Base-by-base conservation (phyloP, 1,139 yeast genomes). In the Scheffersomyces cryptocercus region DNA sequence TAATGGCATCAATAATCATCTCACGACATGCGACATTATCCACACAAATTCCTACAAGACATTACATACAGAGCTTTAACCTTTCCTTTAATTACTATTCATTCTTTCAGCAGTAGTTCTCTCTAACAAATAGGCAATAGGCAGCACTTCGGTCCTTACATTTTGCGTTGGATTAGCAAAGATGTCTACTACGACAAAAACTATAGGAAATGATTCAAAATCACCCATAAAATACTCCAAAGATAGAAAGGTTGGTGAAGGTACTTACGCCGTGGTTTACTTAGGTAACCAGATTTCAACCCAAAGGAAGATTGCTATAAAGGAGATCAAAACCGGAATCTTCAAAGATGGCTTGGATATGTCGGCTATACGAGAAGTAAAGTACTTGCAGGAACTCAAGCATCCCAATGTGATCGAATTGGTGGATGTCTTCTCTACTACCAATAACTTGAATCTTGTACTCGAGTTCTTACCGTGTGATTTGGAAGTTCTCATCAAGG, bases 261-360 rank as follows among this genome's bases (percentile, higher is more conserved):
- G 99, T 67, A 95, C 99, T 0, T 95, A 93, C 73, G 99, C 99
- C 37, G 96, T 91, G 46, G 99, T 95, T 2, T 93, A 87, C 59
- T 75, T 93, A 13, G 98, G 97, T 1, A 78, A 77, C 45, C 85
- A 83, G 54, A 56, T 77, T 20, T 67, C 80, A 33, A 75, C 84
- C 9, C 67, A 71, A 13, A 68, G 93, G 42, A 74, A 76, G 44
- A 85, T 93, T 31, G 99, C 99, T 53, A 85, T 95, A 51, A 95
- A 95, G 61, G 97, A 90, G 70, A 93, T 95, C 74, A 93, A 95
- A 60, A 87, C 96, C 0, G 95, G 96, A 2, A 85, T 88, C 50
- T 91, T 91, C 70, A 90, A 90, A 62, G 98, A 93, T 67, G 99
- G 99, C 0, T 68, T 95, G 39, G 99, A 95, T 67, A 93, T 95